Conservation (phyloP, 192 early-diverging fungal species). For the Chytriomyces sp. region DNA sequence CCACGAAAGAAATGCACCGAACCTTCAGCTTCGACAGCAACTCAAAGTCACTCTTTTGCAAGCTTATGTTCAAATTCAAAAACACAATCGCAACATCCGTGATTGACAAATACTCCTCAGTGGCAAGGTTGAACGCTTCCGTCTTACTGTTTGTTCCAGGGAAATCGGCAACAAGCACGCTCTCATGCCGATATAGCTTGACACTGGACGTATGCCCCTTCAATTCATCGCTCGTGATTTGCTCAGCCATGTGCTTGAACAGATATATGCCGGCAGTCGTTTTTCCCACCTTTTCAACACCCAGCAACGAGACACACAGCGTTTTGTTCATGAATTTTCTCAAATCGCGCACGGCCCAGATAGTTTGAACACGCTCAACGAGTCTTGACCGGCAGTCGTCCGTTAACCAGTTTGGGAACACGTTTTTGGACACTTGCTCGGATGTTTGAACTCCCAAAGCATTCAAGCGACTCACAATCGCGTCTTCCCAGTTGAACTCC, state of each 20-base stretch:
- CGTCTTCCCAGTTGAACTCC: not conserved
- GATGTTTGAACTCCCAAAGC: not conserved
- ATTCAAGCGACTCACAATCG: not conserved
- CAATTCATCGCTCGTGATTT: not conserved
- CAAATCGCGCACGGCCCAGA: not conserved
- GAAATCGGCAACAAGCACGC: not conserved
- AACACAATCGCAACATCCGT: not conserved
- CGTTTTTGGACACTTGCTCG: not conserved
- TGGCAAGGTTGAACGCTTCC: not conserved
- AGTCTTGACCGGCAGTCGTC: not conserved
- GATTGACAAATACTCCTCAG: not conserved
- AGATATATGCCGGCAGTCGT: not conserved
- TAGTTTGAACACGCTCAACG: not conserved
- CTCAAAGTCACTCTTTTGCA: conserved; percentile 3
- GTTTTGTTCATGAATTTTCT: not conserved
- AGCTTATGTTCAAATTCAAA: not conserved
- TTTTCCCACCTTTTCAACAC: not conserved
- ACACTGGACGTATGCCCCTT: not conserved
- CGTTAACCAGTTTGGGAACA: not conserved
- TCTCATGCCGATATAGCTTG: not conserved
- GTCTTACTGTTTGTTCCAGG: not conserved
- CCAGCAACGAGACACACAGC: not conserved
- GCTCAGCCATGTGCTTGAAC: conserved; percentile 1
- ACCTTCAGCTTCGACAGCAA: not conserved
- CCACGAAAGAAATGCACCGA: not conserved